Conservation (phyloP, 2,329 filamentous ascomycete genomes). For the Penicillium sp. region DNA sequence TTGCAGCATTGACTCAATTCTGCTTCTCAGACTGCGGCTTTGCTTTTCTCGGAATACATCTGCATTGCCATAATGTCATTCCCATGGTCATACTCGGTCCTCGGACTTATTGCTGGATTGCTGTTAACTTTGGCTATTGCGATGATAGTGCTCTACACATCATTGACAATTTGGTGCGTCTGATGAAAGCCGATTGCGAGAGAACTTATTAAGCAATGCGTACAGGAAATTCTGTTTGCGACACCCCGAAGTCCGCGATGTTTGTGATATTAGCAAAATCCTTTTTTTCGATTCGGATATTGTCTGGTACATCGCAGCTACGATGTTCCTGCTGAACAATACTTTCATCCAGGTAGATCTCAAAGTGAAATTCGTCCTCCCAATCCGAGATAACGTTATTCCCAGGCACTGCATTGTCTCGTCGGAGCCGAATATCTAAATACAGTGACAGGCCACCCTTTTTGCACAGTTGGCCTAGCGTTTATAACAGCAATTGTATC, state of each 20-base stretch:
- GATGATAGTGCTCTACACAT: conserved; percentile 79
- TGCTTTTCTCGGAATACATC: conserved; percentile 95
- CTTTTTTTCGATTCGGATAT: conserved; percentile 82
- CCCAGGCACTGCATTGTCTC: conserved; percentile 74
- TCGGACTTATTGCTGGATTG: conserved; percentile 85
- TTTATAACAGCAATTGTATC: conserved; percentile 75
- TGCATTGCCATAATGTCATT: conserved; percentile 93
- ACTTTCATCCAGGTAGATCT: conserved; percentile 70
- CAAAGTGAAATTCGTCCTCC: neutral
- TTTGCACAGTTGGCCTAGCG: conserved; percentile 80
- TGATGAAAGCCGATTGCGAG: neutral
- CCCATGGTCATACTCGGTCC: conserved; percentile 84
- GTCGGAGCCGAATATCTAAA: conserved; percentile 86
- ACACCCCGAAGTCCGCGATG: conserved; percentile 86
- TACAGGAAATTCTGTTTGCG: conserved; percentile 83
- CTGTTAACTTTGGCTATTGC: conserved; percentile 82
- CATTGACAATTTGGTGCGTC: conserved; percentile 64
- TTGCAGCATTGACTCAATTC: neutral
- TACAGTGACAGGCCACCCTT: conserved; percentile 73
- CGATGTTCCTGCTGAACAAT: conserved; percentile 93
- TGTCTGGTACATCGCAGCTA: conserved; percentile 68
- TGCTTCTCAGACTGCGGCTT: conserved; percentile 69
- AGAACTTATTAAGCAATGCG: neutral
- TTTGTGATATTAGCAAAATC: conserved; percentile 91
- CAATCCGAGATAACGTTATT: neutral